These are phyloP conservation scores for Leccinum incarnatum DNA, from an alignment of 768 basidiomycete species.

Conservation along the genomic window DNA sequence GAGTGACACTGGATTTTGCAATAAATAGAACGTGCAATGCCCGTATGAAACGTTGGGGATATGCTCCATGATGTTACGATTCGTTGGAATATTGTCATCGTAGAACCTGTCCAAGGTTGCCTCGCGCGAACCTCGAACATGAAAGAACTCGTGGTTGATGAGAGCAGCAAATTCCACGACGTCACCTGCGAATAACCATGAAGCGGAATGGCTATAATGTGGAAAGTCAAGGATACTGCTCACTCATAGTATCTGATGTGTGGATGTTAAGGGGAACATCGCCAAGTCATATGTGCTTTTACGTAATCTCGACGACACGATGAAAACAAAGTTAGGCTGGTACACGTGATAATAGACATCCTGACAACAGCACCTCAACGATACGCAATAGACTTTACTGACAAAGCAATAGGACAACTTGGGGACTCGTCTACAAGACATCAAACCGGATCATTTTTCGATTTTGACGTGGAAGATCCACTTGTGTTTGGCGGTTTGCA, in stretches of 20 bases:
- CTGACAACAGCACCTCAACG: background rate
- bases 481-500: slow-evolving; percentile 26
- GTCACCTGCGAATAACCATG: background rate
- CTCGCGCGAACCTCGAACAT: too few relatives aligned
- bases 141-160: too few relatives aligned
- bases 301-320: slow-evolving; percentile 39
- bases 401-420: slow-evolving; percentile 1
- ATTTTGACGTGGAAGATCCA: slow-evolving; percentile 26
- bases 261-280: too few relatives aligned
- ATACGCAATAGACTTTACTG: background rate
- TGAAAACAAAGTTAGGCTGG: slow-evolving; percentile 34
- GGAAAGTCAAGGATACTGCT: background rate
- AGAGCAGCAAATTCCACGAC: too few relatives aligned
- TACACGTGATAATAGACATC: slow-evolving; percentile 2
- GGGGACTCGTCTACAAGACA: background rate
- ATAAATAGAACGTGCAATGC: too few relatives aligned
- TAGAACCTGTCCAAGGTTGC: too few relatives aligned
- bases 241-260: background rate
- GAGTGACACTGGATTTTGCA: too few relatives aligned
- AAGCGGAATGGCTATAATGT: background rate
- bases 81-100: too few relatives aligned
- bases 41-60: too few relatives aligned
- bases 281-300: too few relatives aligned
- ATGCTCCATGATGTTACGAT: too few relatives aligned
- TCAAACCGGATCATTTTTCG: background rate